phyloP scores from a whole-genome alignment of 345 rosid genomes.

The Hypericum androsaemum region DNA sequence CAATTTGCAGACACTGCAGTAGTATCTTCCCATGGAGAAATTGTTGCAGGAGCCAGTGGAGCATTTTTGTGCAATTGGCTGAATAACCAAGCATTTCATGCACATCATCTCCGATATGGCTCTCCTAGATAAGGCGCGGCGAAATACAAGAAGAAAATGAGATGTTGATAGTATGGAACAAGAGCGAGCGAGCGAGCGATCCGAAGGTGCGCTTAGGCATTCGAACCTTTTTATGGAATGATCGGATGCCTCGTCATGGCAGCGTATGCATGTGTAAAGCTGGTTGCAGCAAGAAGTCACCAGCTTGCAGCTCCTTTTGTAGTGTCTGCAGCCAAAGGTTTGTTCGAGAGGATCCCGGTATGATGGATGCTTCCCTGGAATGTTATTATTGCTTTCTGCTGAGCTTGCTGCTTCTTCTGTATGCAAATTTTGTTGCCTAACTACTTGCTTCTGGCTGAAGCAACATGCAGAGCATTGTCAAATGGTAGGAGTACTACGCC shows the following conservation, averaged over 20 bases:
- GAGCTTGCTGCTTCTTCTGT: constrained; percentile 19
- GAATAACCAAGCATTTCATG: constrained; percentile 67
- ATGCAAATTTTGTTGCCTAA: constrained; percentile 30
- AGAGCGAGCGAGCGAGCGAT: not conserved
- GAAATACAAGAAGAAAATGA: constrained; percentile 7
- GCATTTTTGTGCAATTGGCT: constrained; percentile 52
- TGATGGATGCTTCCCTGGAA: constrained; percentile 52
- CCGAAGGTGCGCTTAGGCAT: not conserved
- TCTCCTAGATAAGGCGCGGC: constrained; percentile 37
- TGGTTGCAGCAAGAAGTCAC: constrained; percentile 55
- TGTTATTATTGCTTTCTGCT: constrained; percentile 27
- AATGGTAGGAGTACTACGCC: constrained; percentile 6
- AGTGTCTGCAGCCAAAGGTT: constrained; percentile 66
- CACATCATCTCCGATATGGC: constrained; percentile 68
- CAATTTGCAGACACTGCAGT: constrained; percentile 70
- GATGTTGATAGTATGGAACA: not conserved
- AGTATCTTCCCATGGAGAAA: constrained; percentile 60
- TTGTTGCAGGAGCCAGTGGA: constrained; percentile 41
- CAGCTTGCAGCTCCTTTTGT: constrained; percentile 71
- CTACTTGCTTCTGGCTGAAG: constrained; percentile 80
- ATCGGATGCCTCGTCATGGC: constrained; percentile 75
- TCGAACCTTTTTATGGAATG: constrained; percentile 62
- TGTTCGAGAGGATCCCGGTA: constrained; percentile 34
- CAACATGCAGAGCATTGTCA: constrained; percentile 22
- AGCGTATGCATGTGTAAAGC: constrained; percentile 59